Evolutionary conservation across 2,329 filamentous ascomycete genomes (phyloP), one percentile per base, ranked within the genome.

Genomic region (Colletotrichum aenigma): DNA sequence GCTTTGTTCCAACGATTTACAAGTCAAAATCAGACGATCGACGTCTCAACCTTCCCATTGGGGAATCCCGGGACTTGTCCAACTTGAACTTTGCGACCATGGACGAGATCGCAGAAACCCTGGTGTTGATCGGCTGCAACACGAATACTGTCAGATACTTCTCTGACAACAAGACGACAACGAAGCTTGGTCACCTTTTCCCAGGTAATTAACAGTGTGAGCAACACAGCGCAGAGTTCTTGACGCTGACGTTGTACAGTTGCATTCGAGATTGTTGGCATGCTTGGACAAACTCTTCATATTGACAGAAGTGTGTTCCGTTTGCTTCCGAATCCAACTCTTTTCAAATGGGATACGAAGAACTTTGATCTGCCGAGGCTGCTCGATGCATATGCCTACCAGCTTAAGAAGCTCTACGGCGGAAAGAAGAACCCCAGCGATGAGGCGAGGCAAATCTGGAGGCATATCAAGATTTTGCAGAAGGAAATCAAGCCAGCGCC

Each of bases 221-320:
- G 36, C 36, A 38, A 38, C 36, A 18, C 36, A 18, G 7, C 15
- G 36, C 36, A 38, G 36, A 38, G 15, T 38, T 9, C 36, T 38
- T 9, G 4, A 38, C 36, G 36, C 36, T 38, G 36, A 38, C 36
- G 36, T 18, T 4, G 36, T 38, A 38, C 24, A 91, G 90, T 92
- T 1, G 86, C 89, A 0, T 92, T 92, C 66, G 90, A 92, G 78
- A 85, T 92, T 1, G 80, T 91, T 4, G 90, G 89, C n/a, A 92
- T 92, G 90, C 81, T 92, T 1, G 86, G 87, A 60, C 85, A 86
- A 30, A 86, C 86, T 0, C 83, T 91, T 26, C 88, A 90, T 68
- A 87, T 91, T 26, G 83, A 84, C 7, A 81, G 87, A 61, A 90
- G 85, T 65, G 85, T 84, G 72, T 92, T 89, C 76, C 89, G 89